Evolutionary conservation across 1,284 basidiomycete genomes (phyloP), one percentile per base, ranked within the genome.

Genomic region (Sporisorium sorghi): DNA sequence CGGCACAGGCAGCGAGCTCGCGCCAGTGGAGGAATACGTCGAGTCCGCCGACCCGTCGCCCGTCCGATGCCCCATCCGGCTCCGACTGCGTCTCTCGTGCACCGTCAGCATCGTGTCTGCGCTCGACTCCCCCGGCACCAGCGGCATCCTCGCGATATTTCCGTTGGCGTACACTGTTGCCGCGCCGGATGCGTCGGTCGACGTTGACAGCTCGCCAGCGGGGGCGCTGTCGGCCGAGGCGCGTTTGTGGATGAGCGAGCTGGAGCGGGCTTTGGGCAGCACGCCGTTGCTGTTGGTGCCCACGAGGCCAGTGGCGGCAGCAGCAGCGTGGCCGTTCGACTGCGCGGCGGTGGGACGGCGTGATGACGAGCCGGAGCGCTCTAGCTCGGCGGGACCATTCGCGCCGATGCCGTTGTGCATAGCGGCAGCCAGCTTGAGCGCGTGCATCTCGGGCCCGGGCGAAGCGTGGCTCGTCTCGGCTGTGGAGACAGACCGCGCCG

Each of bases 121-220:
- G 30, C 52, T 60, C 0, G 21, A 5, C 3, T 60, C 60, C 11
- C 33, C 52, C 1, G 60, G 52, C 15, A 58, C 30, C 0, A 72
- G 28, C 2, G 65, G 71, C 58, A 73, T 60, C 35, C 50, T 51
- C 1, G 71, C 71, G 17, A 73, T 73, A 32, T 73, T 73, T 5
- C 71, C 65, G 8, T 73, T 68, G 7, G 65, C 71, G 24, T 64
- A 73, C 7, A 73, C 46, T 0, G 51, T 49, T 11, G 17, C 28
- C 1, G 8, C 10, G 7, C 33, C 17, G 14, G 10, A 8, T 21
- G 50, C 35, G 19, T 59, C 57, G 1, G 9, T 15, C 14, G 21
- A 19, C 1, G 33, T 14, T 6, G 21, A 23, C 4, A 3, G 32
- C 19, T 33, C 30, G 0, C 19, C 26, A 15, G 21, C 39, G 11